Conservation (phyloP, 768 basidiomycete species). For the Coprinopsis marcescibilis region DNA sequence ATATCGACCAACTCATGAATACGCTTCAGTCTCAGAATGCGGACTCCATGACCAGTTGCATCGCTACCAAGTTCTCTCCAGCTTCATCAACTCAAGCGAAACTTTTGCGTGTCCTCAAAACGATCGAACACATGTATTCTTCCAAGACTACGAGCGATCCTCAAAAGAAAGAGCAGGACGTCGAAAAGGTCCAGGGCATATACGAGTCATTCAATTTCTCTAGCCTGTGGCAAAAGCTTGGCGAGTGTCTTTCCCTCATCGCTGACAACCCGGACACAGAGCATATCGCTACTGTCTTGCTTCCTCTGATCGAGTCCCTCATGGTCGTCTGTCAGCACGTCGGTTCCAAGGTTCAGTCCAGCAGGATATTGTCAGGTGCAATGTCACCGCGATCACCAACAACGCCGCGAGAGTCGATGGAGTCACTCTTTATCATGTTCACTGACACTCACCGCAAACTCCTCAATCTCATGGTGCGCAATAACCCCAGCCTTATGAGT, state of each 20-base stretch:
- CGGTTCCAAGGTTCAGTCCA: slow-evolving; percentile 53
- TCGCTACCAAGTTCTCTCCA: slow-evolving; percentile 87
- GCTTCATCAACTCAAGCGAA: slow-evolving; percentile 96
- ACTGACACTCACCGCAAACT: slow-evolving; percentile 92
- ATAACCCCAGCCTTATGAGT: slow-evolving; percentile 96
- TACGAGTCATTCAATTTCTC: slow-evolving; percentile 92
- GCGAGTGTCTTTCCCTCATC: slow-evolving; percentile 82
- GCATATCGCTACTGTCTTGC: slow-evolving; percentile 85
- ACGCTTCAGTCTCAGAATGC: slow-evolving; percentile 53
- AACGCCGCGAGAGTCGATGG: slow-evolving; percentile 71
- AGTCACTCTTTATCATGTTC: slow-evolving; percentile 88
- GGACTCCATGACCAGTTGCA: slow-evolving; percentile 56
- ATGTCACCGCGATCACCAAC: slow-evolving; percentile 66
- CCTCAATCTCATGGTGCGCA: slow-evolving; percentile 95
- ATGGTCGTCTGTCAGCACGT: slow-evolving; percentile 99
- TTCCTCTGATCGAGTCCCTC: slow-evolving; percentile 92
- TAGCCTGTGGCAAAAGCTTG: slow-evolving; percentile 80
- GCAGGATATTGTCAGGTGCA: slow-evolving; percentile 49
- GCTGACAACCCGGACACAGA: slow-evolving; percentile 76
- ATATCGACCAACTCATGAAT: slow-evolving; percentile 70
- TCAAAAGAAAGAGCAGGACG: slow-evolving; percentile 38
- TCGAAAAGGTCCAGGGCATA: slow-evolving; percentile 80
- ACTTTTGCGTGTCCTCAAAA: slow-evolving; percentile 89
- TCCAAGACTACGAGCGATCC: slow-evolving; percentile 33
- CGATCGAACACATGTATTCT: slow-evolving; percentile 94